These are phyloP conservation scores for Fagus sylvatica DNA, from an alignment of 306 rosid genomes.

Conservation along the genomic window DNA sequence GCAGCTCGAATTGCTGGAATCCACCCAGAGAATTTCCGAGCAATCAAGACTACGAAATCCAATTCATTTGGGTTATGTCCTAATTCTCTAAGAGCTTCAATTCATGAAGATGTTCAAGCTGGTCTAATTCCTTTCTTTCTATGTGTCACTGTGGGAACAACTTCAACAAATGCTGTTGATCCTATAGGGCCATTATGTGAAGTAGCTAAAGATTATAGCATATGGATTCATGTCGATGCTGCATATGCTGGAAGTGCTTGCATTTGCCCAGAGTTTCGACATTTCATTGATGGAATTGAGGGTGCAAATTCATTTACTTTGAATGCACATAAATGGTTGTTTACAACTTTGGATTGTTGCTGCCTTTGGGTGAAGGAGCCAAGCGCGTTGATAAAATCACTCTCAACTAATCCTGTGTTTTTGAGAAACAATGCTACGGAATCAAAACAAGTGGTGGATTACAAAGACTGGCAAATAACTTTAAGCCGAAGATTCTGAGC, in stretches of 20 bases:
- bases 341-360: constrained; percentile 42
- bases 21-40: constrained; percentile 8
- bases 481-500: constrained; percentile 18
- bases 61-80: too few relatives aligned
- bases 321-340: constrained; percentile 48
- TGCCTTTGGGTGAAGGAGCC: constrained; percentile 40
- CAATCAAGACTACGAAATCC: constrained; percentile 13
- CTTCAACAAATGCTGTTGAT: too few relatives aligned
- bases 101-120: too few relatives aligned
- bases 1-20: constrained; percentile 29
- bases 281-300: constrained; percentile 36
- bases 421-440: constrained; percentile 18
- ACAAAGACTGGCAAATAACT: constrained; percentile 36
- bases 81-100: too few relatives aligned
- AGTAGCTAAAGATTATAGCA: constrained; percentile 6
- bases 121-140: too few relatives aligned
- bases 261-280: constrained; percentile 48
- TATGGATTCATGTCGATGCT: constrained; percentile 52
- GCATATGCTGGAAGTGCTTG: constrained; percentile 44
- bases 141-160: too few relatives aligned
- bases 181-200: too few relatives aligned
- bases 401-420: constrained; percentile 18
- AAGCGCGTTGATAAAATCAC: constrained; percentile 8
- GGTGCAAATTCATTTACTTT: constrained; percentile 36
- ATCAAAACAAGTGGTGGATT: constrained; percentile 29